These are phyloP conservation scores for Dentipellis sp. DNA, from an alignment of 768 basidiomycete species.

Conservation along the genomic window DNA sequence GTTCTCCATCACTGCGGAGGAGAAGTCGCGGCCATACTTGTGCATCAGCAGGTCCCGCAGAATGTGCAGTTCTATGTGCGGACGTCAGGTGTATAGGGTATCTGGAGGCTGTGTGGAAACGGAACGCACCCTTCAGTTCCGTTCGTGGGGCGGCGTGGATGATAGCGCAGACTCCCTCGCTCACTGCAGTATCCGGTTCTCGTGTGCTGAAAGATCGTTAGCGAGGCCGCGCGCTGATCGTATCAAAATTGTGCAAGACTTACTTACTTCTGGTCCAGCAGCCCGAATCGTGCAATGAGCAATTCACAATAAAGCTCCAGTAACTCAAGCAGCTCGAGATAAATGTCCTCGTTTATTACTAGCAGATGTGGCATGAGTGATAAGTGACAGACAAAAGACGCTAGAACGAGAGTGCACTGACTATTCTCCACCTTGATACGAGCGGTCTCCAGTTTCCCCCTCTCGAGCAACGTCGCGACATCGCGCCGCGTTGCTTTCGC, in stretches of 20 bases:
- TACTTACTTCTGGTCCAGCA: conserved; percentile 81
- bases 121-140: conserved; percentile 67
- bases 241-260: neutral
- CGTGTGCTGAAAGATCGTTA: conserved; percentile 38
- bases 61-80: conserved; percentile 68
- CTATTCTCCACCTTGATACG: conserved; percentile 79
- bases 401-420: conserved; percentile 23
- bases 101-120: neutral
- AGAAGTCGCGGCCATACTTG: conserved; percentile 90
- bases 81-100: neutral
- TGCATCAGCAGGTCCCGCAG: conserved; percentile 92
- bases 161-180: conserved; percentile 81
- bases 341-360: conserved; percentile 82
- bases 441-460: conserved; percentile 77
- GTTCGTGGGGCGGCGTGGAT: conserved; percentile 89
- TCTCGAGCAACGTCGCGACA: conserved; percentile 72
- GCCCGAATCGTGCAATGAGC: conserved; percentile 83
- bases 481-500: conserved; percentile 67
- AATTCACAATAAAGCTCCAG: conserved; percentile 93
- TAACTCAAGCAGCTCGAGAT: conserved; percentile 83
- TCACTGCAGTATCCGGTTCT: conserved; percentile 81
- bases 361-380: neutral
- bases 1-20: conserved; percentile 81
- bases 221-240: neutral
- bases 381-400: conserved; percentile 2